phyloP scores from a whole-genome alignment of 2,329 filamentous ascomycete species.

The Massarina eburnea region DNA sequence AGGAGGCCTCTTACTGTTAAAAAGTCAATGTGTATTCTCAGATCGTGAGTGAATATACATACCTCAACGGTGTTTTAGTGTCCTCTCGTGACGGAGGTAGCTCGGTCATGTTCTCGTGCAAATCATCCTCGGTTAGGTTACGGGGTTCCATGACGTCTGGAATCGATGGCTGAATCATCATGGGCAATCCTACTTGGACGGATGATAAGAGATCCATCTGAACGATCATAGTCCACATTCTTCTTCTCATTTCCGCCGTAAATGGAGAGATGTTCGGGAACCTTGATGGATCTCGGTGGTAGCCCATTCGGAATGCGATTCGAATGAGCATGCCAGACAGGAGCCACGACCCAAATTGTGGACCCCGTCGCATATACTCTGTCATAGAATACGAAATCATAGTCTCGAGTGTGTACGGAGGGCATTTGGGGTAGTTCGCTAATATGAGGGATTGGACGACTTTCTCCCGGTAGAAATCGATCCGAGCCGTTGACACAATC shows the following conservation, averaged over 20 bases:
- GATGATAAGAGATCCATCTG: conserved; percentile 44
- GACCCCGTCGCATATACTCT: conserved; percentile 31
- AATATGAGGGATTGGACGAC: conserved; percentile 35
- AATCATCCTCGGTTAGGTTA: conserved; percentile 46
- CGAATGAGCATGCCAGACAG: conserved; percentile 34
- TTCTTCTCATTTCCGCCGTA: conserved; percentile 61
- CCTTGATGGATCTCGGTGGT: conserved; percentile 45
- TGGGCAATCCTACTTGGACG: conserved; percentile 42
- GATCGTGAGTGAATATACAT: no score
- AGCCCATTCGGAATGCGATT: conserved; percentile 44
- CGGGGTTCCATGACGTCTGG: conserved; percentile 43
- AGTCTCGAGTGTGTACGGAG: conserved; percentile 34
- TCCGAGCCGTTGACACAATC: conserved; percentile 22
- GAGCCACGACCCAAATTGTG: conserved; percentile 33
- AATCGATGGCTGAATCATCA: conserved; percentile 41
- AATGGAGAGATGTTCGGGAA: conserved; percentile 52
- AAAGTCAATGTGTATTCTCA: no score
- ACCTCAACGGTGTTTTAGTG: conserved; percentile 26
- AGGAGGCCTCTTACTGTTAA: no score
- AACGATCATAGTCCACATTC: conserved; percentile 60
- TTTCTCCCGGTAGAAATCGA: conserved; percentile 35
- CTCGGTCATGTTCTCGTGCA: conserved; percentile 40
- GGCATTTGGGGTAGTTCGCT: conserved; percentile 39
- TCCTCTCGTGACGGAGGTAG: conserved; percentile 32
- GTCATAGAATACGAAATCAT: conserved; percentile 33